phyloP scores from a whole-genome alignment of 169 alveolate species.

The Eimeria acervulina region DNA sequence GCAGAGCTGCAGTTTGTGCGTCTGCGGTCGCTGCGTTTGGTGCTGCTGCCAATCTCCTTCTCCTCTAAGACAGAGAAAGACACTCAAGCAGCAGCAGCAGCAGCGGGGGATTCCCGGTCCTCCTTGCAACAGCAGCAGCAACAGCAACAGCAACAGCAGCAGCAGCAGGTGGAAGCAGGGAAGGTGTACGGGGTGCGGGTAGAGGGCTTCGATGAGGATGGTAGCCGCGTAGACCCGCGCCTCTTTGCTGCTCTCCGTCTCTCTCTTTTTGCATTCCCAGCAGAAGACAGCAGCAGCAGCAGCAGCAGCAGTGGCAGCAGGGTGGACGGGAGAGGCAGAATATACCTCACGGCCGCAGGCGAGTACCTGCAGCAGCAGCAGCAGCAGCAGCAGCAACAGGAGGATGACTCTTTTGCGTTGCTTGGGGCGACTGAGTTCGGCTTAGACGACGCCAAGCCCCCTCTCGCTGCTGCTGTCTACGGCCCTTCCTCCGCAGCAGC shows the following conservation, averaged over 20 bases:
- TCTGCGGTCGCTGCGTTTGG: constrained; percentile 13
- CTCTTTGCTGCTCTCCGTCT: constrained; percentile 25
- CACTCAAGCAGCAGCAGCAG: not conserved
- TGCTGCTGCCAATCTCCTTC: constrained; percentile 42
- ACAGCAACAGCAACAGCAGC: not conserved
- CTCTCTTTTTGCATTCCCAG: not conserved
- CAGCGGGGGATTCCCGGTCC: not conserved
- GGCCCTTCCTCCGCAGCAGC: no score
- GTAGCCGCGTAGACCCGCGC: not conserved
- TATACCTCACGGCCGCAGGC: not conserved
- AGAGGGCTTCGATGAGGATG: constrained; percentile 8
- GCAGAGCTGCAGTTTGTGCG: constrained; percentile 32
- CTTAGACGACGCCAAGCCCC: not conserved
- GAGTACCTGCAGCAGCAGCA: not conserved
- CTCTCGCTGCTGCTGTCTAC: constrained; percentile 2
- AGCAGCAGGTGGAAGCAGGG: not conserved
- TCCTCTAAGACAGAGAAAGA: not conserved
- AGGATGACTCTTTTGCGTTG: not conserved
- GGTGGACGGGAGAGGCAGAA: constrained; percentile 4
- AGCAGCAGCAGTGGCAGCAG: constrained; percentile 58
- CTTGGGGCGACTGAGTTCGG: not conserved
- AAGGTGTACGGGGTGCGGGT: constrained; percentile 10
- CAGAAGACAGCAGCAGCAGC: constrained; percentile 27
- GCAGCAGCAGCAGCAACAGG: constrained; percentile 50
- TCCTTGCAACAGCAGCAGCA: not conserved